phyloP scores from a whole-genome alignment of 768 basidiomycete genomes.

The Trichaptum fuscoviolaceum region DNA sequence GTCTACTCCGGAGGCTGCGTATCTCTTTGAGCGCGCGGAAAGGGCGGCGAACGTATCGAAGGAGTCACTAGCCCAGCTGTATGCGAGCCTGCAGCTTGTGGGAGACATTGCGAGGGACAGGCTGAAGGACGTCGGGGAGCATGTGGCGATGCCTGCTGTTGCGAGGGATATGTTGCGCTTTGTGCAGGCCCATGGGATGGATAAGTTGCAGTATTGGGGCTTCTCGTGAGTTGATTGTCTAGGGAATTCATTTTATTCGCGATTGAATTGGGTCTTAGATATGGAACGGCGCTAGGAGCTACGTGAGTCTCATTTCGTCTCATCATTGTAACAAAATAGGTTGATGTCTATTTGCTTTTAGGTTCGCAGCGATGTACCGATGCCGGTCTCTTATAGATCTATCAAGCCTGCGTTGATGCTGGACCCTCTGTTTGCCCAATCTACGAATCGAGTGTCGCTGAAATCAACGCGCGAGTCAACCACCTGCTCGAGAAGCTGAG shows the following conservation, averaged over 20 bases:
- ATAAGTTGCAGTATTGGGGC: conserved; percentile 27
- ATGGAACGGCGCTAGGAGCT: conserved; percentile 10
- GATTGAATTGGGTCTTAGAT: neutral
- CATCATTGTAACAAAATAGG: neutral
- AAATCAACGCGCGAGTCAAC: conserved; percentile 17
- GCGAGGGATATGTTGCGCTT: conserved; percentile 28
- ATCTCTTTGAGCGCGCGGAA: neutral
- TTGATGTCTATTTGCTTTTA: conserved; percentile 7
- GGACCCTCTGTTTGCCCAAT: conserved; percentile 21
- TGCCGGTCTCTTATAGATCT: conserved; percentile 15
- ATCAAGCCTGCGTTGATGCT: conserved; percentile 18
- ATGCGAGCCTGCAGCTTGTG: conserved; percentile 4
- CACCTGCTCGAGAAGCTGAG: conserved; percentile 7
- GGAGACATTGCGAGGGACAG: conserved; percentile 12
- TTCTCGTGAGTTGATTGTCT: conserved; percentile 10
- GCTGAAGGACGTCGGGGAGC: conserved; percentile 16
- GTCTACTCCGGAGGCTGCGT: neutral
- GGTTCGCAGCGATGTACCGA: conserved; percentile 27
- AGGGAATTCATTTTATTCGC: neutral
- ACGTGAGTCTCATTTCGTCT: conserved; percentile 8
- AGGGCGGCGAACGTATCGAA: conserved; percentile 8
- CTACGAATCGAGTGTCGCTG: conserved; percentile 17
- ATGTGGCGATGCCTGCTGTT: conserved; percentile 22
- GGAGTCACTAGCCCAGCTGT: conserved; percentile 7
- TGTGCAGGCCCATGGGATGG: conserved; percentile 21